A percentile compares a stretch with the other conserved stretches of the same genome.
Evolutionary conservation across 441 rosid genomes (phyloP).

Genomic region (Arabidopsis hybrid): DNA sequence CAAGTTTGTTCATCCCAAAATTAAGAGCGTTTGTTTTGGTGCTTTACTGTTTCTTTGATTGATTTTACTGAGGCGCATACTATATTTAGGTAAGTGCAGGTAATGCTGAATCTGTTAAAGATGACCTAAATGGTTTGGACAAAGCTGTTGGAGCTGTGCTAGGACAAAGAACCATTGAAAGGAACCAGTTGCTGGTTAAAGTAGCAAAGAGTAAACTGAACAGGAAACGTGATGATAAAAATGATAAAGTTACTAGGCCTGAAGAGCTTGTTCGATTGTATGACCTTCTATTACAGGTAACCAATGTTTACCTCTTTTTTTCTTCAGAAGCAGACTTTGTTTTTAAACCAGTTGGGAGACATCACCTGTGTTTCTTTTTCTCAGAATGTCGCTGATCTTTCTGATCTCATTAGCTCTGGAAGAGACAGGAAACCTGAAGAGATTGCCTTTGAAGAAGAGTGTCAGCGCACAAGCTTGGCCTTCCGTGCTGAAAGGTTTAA

Average conservation of each 20-base stretch:
- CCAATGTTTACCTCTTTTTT: conserved; percentile 13
- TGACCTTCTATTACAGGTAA: conserved; percentile 93
- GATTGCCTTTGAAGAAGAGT: conserved; percentile 84
- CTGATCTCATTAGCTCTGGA: conserved; percentile 97
- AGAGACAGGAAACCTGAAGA: conserved; percentile 94
- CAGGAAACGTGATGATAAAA: conserved; percentile 88
- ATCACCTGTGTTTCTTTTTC: conserved; percentile 41
- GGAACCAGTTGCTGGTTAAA: conserved; percentile 89
- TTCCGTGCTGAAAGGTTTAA: conserved; percentile 93
- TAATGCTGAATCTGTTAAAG: conserved; percentile 89
- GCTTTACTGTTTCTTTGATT: conserved; percentile 28
- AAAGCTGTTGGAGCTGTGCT: conserved; percentile 90
- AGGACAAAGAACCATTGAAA: conserved; percentile 93
- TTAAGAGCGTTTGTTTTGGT: conserved; percentile 30
- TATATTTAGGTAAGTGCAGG: conserved; percentile 85
- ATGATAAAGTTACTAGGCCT: conserved; percentile 86
- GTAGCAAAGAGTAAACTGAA: conserved; percentile 87
- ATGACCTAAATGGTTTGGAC: conserved; percentile 93
- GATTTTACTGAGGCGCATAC: conserved; percentile 42
- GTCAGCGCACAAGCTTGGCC: conserved; percentile 69
- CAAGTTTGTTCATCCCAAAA: conserved; percentile 5
- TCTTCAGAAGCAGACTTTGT: conserved; percentile 24
- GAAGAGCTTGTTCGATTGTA: conserved; percentile 97
- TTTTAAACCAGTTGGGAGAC: conserved; percentile 29
- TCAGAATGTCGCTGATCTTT: conserved; percentile 95